Evolutionary conservation across 2,329 filamentous ascomycete species (phyloP).

Genomic region (Thielaviopsis populi): DNA sequence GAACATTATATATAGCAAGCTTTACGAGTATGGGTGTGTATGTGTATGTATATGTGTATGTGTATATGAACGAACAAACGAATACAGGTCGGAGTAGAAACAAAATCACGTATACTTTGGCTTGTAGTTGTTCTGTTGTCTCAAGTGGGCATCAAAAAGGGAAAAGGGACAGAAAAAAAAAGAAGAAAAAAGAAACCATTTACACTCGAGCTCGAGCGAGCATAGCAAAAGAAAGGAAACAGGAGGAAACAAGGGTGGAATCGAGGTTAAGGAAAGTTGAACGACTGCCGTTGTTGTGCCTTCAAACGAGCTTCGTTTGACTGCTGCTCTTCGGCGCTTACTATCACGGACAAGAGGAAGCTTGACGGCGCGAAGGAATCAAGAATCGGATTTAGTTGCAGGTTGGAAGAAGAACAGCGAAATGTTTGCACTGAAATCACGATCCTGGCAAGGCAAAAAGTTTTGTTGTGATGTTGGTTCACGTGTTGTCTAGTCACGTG

Average conservation of each 20-base stretch:
- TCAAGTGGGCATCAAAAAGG: not conserved
- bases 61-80: not conserved
- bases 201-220: not conserved
- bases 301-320: not conserved
- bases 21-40: not conserved
- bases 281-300: not conserved
- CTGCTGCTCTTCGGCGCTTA: not conserved
- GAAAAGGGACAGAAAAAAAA: not conserved
- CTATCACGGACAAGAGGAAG: too few relatives aligned
- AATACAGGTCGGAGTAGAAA: not conserved
- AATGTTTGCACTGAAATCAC: not conserved
- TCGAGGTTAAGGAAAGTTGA: not conserved
- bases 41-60: too few relatives aligned
- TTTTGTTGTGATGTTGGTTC: not conserved
- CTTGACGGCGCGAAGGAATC: too few relatives aligned
- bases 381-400: too few relatives aligned
- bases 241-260: not conserved
- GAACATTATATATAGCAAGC: slow-evolving; percentile 9
- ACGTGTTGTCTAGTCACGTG: not conserved
- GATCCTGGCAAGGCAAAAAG: not conserved
- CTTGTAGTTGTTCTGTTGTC: not conserved
- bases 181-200: not conserved
- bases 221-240: not conserved
- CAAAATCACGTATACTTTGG: not conserved
- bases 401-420: not conserved